A percentile compares a stretch with the other conserved stretches of the same genome.
These are phyloP conservation scores for Podaxis carcinomalis DNA, from an alignment of 768 basidiomycete species.

Conservation along the genomic window DNA sequence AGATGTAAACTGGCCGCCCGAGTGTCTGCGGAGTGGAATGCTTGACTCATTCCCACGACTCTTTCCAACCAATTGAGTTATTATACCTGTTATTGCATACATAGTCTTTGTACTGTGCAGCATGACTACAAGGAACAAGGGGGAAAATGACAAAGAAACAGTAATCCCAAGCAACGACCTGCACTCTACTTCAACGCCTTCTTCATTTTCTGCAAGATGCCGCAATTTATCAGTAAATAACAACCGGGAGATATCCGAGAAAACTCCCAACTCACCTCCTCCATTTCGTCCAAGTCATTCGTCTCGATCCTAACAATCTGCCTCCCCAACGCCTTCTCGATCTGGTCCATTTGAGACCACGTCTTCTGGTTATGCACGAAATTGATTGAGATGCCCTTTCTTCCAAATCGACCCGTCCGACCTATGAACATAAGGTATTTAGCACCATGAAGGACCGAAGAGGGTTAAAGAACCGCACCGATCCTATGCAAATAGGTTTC, in stretches of 20 bases:
- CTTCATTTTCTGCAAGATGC: conserved; percentile 63
- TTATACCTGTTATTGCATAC: no score
- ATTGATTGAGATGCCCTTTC: conserved; percentile 95
- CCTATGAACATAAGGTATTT: conserved; percentile 42
- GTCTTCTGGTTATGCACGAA: conserved; percentile 92
- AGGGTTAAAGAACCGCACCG: conserved; percentile 45
- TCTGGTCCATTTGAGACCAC: conserved; percentile 86
- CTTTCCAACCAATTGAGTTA: no score
- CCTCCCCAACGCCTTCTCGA: conserved; percentile 74
- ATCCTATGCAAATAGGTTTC: conserved; percentile 99
- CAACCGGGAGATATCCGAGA: not conserved
- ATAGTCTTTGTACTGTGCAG: no score
- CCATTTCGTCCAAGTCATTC: conserved; percentile 89
- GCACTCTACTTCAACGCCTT: conserved; percentile 60
- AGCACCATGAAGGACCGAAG: not conserved
- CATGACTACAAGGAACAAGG: no score
- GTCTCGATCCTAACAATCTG: conserved; percentile 87
- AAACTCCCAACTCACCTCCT: conserved; percentile 55
- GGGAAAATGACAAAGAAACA: no score
- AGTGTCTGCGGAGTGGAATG: no score
- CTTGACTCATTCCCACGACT: no score
- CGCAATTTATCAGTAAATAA: conserved; percentile 7
- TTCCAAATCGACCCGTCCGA: conserved; percentile 95
- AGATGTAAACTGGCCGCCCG: no score
- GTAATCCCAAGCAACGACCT: no score